Evolutionary conservation across 768 basidiomycete species (phyloP), one percentile per base, ranked within the genome.

Genomic region (Russula ochroleuca): DNA sequence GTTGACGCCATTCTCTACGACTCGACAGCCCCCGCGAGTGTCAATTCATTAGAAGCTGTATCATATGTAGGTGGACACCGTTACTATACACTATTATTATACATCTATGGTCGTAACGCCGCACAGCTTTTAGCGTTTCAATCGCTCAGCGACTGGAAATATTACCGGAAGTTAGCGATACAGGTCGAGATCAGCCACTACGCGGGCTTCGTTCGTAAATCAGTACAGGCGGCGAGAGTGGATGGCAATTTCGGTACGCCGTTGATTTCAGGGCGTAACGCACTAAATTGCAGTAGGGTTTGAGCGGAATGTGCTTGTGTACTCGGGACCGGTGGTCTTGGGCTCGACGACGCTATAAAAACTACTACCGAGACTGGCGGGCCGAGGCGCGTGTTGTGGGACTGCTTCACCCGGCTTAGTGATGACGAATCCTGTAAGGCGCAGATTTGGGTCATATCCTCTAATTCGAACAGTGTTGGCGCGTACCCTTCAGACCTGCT

Each of bases 401-500:
- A 83, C 78, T 6, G 82, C 78, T 71, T 87, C 85, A 11, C 76
- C 75, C 0, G 88, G 87, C 67, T 75, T 81, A 52, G 81, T 79
- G 67, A 87, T 77, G 40, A 84, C 61, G 73, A 83, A 86, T 4
- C 84, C 85, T 83, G 66, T 54, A 45, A 47, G 19, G 11, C 31
- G 33, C 19, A 8, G 11, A 38, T 69, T 60, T 53, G 41, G 9
- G 37, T 37, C 19, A 41, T 37, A 14, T 31, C n/a, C 31, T 43
- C 37, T 0, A 4, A 23, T 21, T 38, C 28, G 45, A 19, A 40
- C 62, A 71, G 71, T 21, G 68, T 64, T 14, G 66, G 43, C 68
- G 72, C 73, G 65, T 72, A 74, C 90, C 90, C 70, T 80, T 82
- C 55, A 87, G 76, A 4, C 80, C 86, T 5, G 90, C 90, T 45